Evolutionary conservation across 1,284 basidiomycete species (phyloP).

Genomic region (Cryptococcus neoformans): DNA sequence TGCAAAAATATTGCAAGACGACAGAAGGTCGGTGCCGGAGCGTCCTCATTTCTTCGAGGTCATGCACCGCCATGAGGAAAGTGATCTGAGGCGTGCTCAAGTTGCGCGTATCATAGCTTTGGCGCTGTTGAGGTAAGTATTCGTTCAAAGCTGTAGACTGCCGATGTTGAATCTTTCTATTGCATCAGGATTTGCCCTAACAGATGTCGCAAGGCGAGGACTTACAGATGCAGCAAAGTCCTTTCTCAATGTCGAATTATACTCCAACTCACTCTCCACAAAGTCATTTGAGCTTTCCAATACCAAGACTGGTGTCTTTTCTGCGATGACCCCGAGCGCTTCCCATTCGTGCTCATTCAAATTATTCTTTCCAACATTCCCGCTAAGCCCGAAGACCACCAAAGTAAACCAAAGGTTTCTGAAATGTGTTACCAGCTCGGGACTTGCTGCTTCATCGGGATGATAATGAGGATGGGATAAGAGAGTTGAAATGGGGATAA

Average conservation of each 20-base stretch:
- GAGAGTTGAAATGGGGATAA: slow-evolving; percentile 86
- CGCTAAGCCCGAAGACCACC: slow-evolving; percentile 63
- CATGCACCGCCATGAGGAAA: slow-evolving; percentile 82
- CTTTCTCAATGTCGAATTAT: slow-evolving; percentile 87
- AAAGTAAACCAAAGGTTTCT: slow-evolving; percentile 94
- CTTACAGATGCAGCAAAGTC: slow-evolving; percentile 76
- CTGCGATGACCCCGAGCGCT: slow-evolving; percentile 75
- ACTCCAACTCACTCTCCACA: slow-evolving; percentile 85
- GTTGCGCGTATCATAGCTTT: slow-evolving; percentile 68
- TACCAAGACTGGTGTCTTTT: slow-evolving; percentile 82
- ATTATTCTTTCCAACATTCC: slow-evolving; percentile 56
- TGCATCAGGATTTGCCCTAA: neutral
- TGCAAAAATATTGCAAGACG: slow-evolving; percentile 83
- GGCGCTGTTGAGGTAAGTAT: slow-evolving; percentile 61
- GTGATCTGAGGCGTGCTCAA: slow-evolving; percentile 81
- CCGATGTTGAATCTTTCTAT: slow-evolving; percentile 60
- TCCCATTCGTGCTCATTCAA: slow-evolving; percentile 58
- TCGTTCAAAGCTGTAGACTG: slow-evolving; percentile 65
- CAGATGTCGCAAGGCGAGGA: neutral
- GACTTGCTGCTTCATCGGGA: slow-evolving; percentile 59
- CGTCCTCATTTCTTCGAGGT: slow-evolving; percentile 85
- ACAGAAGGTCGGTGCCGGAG: slow-evolving; percentile 76
- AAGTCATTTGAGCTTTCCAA: slow-evolving; percentile 80
- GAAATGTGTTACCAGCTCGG: slow-evolving; percentile 75
- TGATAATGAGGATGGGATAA: slow-evolving; percentile 73